These are phyloP conservation scores for Allomyces arbusculus DNA, from an alignment of 192 early-diverging fungal genomes.

Conservation along the genomic window DNA sequence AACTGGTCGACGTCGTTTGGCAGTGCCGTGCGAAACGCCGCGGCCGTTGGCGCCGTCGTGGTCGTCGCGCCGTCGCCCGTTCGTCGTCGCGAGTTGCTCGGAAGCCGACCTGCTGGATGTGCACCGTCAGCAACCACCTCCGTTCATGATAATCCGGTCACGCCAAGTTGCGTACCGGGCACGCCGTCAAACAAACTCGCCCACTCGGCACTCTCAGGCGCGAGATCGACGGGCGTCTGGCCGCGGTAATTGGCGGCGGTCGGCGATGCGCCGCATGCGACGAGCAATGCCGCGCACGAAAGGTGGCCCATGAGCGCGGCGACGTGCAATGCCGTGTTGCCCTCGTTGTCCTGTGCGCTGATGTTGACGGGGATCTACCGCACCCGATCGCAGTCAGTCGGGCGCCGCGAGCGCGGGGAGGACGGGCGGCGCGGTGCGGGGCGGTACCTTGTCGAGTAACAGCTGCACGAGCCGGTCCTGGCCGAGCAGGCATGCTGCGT, in stretches of 20 bases:
- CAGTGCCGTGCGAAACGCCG: neutral
- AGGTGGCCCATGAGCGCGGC: neutral
- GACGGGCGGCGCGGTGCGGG: no score
- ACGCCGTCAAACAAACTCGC: neutral
- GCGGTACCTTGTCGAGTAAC: no score
- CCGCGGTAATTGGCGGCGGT: neutral
- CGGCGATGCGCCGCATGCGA: neutral
- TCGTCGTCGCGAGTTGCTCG: no score
- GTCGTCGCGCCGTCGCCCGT: neutral
- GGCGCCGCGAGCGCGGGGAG: no score
- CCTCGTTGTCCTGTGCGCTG: neutral
- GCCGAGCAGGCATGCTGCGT: no score
- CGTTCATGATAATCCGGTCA: no score
- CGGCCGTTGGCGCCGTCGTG: neutral
- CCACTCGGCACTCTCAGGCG: neutral
- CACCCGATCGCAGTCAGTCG: no score
- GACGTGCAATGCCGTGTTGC: neutral
- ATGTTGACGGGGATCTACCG: neutral
- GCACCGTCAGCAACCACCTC: neutral
- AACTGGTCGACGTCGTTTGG: neutral
- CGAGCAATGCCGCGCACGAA: neutral
- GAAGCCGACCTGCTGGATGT: no score
- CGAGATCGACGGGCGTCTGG: neutral
- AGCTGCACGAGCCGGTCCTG: no score
- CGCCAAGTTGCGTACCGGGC: neutral